These are phyloP conservation scores for Saccharomyces jurei DNA, from an alignment of 805 yeast genomes.

Conservation along the genomic window DNA sequence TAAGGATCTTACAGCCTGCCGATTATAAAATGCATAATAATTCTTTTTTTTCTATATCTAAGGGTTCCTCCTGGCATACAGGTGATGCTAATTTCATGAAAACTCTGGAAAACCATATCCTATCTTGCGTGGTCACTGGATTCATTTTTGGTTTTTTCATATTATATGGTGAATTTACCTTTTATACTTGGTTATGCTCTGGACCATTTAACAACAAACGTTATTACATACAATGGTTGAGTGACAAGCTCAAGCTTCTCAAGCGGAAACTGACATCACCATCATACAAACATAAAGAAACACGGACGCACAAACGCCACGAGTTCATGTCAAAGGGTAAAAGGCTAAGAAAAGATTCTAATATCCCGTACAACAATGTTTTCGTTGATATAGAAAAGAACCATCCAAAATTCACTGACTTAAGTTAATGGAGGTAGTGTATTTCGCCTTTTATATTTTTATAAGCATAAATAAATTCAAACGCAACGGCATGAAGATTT, in stretches of 20 bases:
- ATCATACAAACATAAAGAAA: neutral
- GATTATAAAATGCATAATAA: conserved; percentile 57
- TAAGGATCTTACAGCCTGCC: conserved; percentile 61
- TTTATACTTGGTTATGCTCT: conserved; percentile 36
- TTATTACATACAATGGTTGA: neutral
- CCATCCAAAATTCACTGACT: conserved; percentile 13
- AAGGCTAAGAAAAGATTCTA: conserved; percentile 25
- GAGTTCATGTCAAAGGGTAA: conserved; percentile 1
- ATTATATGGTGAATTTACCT: conserved; percentile 40
- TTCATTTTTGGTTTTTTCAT: conserved; percentile 46
- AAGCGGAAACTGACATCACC: neutral
- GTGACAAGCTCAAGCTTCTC: neutral
- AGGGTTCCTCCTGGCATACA: conserved; percentile 89
- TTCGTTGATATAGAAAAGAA: conserved; percentile 20
- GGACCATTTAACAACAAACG: neutral
- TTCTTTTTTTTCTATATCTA: conserved; percentile 65
- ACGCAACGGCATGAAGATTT: neutral
- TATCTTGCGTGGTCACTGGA: conserved; percentile 63
- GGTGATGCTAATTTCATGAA: conserved; percentile 79
- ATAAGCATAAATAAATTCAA: neutral
- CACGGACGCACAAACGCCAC: neutral
- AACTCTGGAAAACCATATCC: conserved; percentile 64
- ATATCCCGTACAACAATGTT: conserved; percentile 16
- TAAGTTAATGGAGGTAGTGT: conserved; percentile 1
- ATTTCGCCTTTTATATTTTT: neutral